These are phyloP conservation scores for Mycena floridula DNA, from an alignment of 768 basidiomycete species.

Conservation along the genomic window DNA sequence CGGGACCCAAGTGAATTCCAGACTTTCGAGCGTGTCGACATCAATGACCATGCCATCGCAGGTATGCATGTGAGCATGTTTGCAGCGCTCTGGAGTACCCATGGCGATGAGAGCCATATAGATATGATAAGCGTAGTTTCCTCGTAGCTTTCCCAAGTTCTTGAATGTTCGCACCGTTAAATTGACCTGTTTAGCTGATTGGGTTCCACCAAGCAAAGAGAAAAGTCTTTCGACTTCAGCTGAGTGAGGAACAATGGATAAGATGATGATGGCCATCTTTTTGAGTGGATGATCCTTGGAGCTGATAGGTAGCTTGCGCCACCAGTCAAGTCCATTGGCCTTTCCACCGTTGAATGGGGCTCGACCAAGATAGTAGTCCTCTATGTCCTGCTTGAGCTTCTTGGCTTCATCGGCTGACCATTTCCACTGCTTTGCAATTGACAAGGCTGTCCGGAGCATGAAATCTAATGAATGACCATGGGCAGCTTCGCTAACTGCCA, in stretches of 20 bases:
- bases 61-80: conserved; percentile 16
- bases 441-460: conserved; percentile 13
- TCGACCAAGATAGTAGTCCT: conserved; percentile 15
- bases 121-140: conserved; percentile 3
- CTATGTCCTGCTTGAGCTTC: conserved; percentile 16
- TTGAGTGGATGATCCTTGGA: conserved; percentile 9
- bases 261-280: conserved; percentile 8
- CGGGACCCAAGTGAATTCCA: conserved; percentile 8
- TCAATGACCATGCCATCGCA: conserved; percentile 6
- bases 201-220: conserved; percentile 14
- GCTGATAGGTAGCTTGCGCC: conserved; percentile 15
- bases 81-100: conserved; percentile 1
- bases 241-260: conserved; percentile 15
- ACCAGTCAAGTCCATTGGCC: conserved; percentile 17
- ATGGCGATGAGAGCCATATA: neutral
- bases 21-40: conserved; percentile 4
- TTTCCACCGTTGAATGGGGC: conserved; percentile 17
- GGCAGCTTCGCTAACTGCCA: conserved; percentile 20
- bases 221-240: conserved; percentile 17
- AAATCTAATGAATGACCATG: conserved; percentile 14
- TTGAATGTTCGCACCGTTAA: conserved; percentile 9
- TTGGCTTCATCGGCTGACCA: conserved; percentile 16
- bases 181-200: conserved; percentile 5
- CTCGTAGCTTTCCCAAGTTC: conserved; percentile 9
- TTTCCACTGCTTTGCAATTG: conserved; percentile 17